Percentiles rank a stretch among this genome's conserved stretches.
phyloP scores from a whole-genome alignment of 2,329 filamentous ascomycete genomes.

The Fusarium coffeatum region DNA sequence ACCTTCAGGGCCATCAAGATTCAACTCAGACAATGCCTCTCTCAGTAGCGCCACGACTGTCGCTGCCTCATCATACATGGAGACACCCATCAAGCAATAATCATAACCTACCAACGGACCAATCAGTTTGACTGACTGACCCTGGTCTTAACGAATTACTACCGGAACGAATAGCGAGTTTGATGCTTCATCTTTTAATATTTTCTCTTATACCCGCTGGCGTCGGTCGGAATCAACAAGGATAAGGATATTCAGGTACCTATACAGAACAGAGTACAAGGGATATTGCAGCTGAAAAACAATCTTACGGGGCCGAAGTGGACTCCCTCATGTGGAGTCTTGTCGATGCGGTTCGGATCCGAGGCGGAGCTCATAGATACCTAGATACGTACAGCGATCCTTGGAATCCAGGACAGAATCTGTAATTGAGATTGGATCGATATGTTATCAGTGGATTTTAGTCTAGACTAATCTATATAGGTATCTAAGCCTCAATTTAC shows the following conservation, averaged over 20 bases:
- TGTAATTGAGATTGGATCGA: neutral
- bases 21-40: slow-evolving; percentile 42
- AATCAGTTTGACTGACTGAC: neutral
- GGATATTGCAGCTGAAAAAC: neutral
- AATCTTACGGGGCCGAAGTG: slow-evolving; percentile 28
- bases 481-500: neutral
- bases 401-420: neutral
- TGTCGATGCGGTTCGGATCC: slow-evolving; percentile 27
- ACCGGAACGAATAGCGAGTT: slow-evolving; percentile 18
- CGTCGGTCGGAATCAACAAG: slow-evolving; percentile 35
- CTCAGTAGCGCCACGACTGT: slow-evolving; percentile 39
- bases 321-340: slow-evolving; percentile 5
- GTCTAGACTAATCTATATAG: neutral
- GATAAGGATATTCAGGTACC: slow-evolving; percentile 4
- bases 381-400: neutral
- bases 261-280: neutral
- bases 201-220: slow-evolving; percentile 37
- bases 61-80: slow-evolving; percentile 38
- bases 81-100: slow-evolving; percentile 40
- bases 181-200: neutral
- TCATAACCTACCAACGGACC: neutral
- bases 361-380: slow-evolving; percentile 13
- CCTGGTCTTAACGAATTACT: slow-evolving; percentile 16
- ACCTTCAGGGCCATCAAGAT: neutral
- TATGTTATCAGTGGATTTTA: neutral